Conservation (phyloP, 2,329 filamentous ascomycete genomes). For the Monilinia laxa region DNA sequence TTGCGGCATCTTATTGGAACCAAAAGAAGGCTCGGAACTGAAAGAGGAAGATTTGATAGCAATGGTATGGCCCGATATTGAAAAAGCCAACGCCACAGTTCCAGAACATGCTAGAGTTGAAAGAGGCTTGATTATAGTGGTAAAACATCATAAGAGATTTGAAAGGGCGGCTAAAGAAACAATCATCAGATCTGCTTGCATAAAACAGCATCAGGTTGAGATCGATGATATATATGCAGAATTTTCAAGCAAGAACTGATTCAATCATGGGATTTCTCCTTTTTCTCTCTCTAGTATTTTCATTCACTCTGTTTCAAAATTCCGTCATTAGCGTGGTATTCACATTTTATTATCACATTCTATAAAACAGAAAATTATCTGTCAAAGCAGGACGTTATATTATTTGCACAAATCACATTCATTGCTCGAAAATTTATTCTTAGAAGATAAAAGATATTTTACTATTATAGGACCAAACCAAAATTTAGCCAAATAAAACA, state of each 20-base stretch:
- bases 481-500: too few relatives aligned
- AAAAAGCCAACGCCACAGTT: constrained; percentile 26
- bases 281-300: neutral
- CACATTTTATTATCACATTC: neutral
- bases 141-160: constrained; percentile 23
- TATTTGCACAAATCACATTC: too few relatives aligned
- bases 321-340: neutral
- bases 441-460: too few relatives aligned
- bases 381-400: too few relatives aligned
- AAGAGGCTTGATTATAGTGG: constrained; percentile 27
- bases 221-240: constrained; percentile 38
- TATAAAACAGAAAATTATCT: too few relatives aligned
- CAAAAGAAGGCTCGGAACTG: constrained; percentile 12
- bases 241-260: neutral
- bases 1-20: constrained; percentile 30
- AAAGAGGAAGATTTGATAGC: constrained; percentile 22
- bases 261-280: too few relatives aligned
- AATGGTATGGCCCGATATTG: constrained; percentile 28
- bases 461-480: too few relatives aligned
- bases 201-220: constrained; percentile 2
- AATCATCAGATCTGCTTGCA: constrained; percentile 10
- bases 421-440: too few relatives aligned
- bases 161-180: constrained; percentile 28
- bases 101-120: constrained; percentile 29
- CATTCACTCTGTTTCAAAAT: neutral